A percentile compares a stretch with the other conserved stretches of the same genome.
Evolutionary conservation across 2,329 filamentous ascomycete species (phyloP).

Genomic region (Alternaria infectoria): DNA sequence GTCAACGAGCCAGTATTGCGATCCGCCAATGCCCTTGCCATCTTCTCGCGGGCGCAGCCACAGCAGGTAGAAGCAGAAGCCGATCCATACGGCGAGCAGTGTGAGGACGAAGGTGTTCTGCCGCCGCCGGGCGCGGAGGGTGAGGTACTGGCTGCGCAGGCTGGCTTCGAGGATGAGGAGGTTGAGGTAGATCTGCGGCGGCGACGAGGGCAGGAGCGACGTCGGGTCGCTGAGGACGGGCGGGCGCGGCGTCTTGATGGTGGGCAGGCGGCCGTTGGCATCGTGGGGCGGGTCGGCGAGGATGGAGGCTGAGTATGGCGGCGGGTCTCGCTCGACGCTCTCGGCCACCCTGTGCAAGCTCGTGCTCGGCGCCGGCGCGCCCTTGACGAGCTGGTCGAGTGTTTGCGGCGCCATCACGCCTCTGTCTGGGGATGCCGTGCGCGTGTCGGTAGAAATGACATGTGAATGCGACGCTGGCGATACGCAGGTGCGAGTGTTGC

Average conservation of each 20-base stretch:
- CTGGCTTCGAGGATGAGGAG: conserved; percentile 95
- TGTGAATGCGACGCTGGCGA: conserved; percentile 5
- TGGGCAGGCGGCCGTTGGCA: conserved; percentile 50
- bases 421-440: neutral
- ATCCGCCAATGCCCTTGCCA: conserved; percentile 87
- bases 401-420: conserved; percentile 37
- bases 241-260: conserved; percentile 44
- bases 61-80: conserved; percentile 85
- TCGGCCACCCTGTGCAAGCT: conserved; percentile 18
- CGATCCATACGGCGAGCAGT: conserved; percentile 79
- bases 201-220: conserved; percentile 82
- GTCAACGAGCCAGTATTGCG: conserved; percentile 95
- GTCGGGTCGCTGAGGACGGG: conserved; percentile 69
- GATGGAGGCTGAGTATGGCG: conserved; percentile 19
- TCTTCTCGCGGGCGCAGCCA: conserved; percentile 97
- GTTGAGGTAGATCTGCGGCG: conserved; percentile 97
- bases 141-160: conserved; percentile 89
- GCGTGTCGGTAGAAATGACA: conserved; percentile 2
- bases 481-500: neutral
- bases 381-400: conserved; percentile 91
- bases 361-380: conserved; percentile 72
- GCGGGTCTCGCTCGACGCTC: conserved; percentile 16
- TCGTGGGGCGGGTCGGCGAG: conserved; percentile 28
- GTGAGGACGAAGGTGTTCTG: conserved; percentile 93
- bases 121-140: conserved; percentile 82